Evolutionary conservation across 1,284 basidiomycete species (phyloP).

Genomic region (Ceratobasidium sp.): DNA sequence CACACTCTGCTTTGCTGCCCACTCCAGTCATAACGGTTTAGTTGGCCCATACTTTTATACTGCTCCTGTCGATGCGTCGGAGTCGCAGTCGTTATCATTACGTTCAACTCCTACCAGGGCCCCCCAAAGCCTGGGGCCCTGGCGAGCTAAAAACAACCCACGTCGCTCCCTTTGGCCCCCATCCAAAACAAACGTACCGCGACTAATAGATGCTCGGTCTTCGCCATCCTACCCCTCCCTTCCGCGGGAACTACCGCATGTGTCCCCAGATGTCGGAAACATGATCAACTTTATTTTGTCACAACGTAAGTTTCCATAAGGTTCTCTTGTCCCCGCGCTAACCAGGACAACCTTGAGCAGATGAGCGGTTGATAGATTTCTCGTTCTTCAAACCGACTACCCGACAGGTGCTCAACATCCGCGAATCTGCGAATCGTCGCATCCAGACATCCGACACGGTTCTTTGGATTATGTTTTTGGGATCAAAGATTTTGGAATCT

Average conservation of each 20-base stretch:
- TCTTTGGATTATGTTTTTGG: conserved; percentile 4
- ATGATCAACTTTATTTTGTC: not conserved
- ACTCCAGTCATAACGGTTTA: too few species aligned
- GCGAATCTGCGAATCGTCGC: not conserved
- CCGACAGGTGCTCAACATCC: not conserved
- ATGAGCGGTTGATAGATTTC: not conserved
- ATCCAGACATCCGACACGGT: not conserved
- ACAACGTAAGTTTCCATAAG: not conserved
- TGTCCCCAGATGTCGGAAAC: not conserved
- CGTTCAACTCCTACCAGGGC: too few species aligned
- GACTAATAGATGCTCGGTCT: not conserved
- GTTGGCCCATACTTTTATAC: too few species aligned
- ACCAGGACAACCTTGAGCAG: not conserved
- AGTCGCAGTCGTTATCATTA: too few species aligned
- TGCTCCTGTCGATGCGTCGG: too few species aligned
- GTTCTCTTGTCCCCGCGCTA: too few species aligned
- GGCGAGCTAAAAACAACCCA: too few species aligned
- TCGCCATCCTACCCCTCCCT: not conserved
- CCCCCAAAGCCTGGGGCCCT: too few species aligned
- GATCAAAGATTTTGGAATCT: not conserved
- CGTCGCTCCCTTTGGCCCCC: not conserved
- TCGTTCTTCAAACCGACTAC: conserved; percentile 17
- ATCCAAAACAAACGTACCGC: not conserved
- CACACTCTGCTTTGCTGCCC: too few species aligned
- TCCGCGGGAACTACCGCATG: not conserved